These are phyloP conservation scores for Ananas comosus DNA, from an alignment of 176 grass and related monocot genomes.

Conservation along the genomic window DNA sequence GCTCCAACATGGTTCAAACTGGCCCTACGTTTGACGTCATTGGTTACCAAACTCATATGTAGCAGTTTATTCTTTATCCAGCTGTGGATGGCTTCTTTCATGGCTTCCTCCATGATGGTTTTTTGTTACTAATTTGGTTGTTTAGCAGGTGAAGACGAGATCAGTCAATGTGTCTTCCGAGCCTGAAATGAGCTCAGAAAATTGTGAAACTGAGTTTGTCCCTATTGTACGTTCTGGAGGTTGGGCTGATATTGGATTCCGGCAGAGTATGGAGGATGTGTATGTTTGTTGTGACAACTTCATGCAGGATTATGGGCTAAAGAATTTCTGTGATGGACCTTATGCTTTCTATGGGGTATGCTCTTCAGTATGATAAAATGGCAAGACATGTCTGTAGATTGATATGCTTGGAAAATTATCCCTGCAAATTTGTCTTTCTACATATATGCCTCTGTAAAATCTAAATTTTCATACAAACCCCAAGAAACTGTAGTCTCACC, in stretches of 20 bases:
- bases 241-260: slow-evolving; percentile 71
- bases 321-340: slow-evolving; percentile 45
- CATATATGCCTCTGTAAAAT: background rate
- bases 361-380: background rate
- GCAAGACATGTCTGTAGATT: background rate
- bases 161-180: slow-evolving; percentile 20
- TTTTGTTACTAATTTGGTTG: slow-evolving; percentile 14
- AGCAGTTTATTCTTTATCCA: background rate
- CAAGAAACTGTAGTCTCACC: no score
- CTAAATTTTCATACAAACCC: no score
- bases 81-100: background rate
- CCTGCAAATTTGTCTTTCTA: background rate
- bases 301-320: slow-evolving; percentile 50
- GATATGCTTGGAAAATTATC: background rate
- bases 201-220: slow-evolving; percentile 32
- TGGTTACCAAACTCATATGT: background rate
- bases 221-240: slow-evolving; percentile 69
- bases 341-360: slow-evolving; percentile 88
- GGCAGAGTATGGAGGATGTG: slow-evolving; percentile 74
- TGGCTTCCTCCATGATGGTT: no score
- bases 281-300: slow-evolving; percentile 72
- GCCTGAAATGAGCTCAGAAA: slow-evolving; percentile 41
- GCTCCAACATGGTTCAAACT: background rate
- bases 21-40: background rate
- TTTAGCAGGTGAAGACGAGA: slow-evolving; percentile 52